Base-by-base conservation (phyloP, 2,329 filamentous ascomycete genomes). In the Didymella glomerata region DNA sequence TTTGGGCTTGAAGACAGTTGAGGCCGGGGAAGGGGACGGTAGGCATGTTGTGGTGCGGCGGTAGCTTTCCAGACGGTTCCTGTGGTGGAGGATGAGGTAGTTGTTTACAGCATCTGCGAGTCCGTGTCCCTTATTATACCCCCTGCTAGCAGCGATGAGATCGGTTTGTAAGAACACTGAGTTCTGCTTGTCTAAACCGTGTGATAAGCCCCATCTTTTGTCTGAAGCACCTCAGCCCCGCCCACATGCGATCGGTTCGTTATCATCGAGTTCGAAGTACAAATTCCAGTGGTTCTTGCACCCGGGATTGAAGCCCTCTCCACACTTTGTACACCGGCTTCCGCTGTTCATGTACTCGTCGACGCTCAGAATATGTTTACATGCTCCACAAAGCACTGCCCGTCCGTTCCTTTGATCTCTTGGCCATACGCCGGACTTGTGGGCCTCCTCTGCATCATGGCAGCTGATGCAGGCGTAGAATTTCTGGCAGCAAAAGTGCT, bases 391-490 rank as follows among this genome's bases (percentile, higher is more conserved):
- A 28, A 76, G 49, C 32, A 76, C 69, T 1, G 66, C 71, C 36
- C 52, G 57, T 42, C 71, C 70, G 5, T 55, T 54, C 41, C 68
- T 62, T n/a, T 57, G 47, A 6, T 51, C 44, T 3, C 11, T 51
- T 0, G 64, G 66, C 74, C 75, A 77, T 0, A 70, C 51, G 1
- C 22, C 61, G 7, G 71, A 60, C 6, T 25, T 40, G 51, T 76
- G 75, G 2, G 65, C 48, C 48, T 76, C 73, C 13, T 63, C 48
- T 10, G 59, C 64, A 44, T 74, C 64, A 53, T 77, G 75, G 30
- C 75, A 77, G 45, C 59, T 68, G 27, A 76, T 74, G 62, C 75
- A 77, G 7, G 74, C 74, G 61, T 76, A 77, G 62, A 76, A 77
- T 49, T 72, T 75, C 16, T 64, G 51, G 65, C 75, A 77, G 65